A percentile compares a stretch with the other conserved stretches of the same genome.
These are phyloP conservation scores for Globisporangium paddicum DNA, from an alignment of 352 stramenopile species.

Conservation along the genomic window DNA sequence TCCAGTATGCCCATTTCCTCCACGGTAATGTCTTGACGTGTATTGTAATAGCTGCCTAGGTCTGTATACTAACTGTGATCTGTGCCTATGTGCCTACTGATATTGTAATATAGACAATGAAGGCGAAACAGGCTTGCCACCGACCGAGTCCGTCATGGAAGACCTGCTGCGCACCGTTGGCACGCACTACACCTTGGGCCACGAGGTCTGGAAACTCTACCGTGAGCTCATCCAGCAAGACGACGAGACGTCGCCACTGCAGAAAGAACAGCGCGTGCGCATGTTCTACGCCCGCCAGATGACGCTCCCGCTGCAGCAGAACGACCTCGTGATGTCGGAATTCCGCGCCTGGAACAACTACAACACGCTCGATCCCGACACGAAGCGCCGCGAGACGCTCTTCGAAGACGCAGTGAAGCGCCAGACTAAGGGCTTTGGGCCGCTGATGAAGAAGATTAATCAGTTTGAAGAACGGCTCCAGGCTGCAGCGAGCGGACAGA, in stretches of 20 bases:
- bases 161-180: constrained; percentile 29
- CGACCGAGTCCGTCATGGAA: constrained; percentile 22
- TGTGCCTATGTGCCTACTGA: not conserved
- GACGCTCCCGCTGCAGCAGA: constrained; percentile 57
- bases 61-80: not conserved
- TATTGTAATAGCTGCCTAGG: not conserved
- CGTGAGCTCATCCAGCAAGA: constrained; percentile 31
- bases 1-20: constrained; percentile 35
- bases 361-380: constrained; percentile 35
- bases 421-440: constrained; percentile 38
- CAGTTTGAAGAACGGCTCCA: constrained; percentile 36
- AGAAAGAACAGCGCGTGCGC: constrained; percentile 37
- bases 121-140: constrained; percentile 1
- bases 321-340: constrained; percentile 71
- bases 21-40: constrained; percentile 15
- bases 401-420: constrained; percentile 25
- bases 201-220: constrained; percentile 57
- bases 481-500: constrained; percentile 12
- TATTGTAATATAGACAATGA: constrained; percentile 4
- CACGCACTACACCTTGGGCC: constrained; percentile 45
- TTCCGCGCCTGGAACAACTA: constrained; percentile 69
- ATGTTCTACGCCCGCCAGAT: constrained; percentile 52
- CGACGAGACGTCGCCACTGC: not conserved
- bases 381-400: constrained; percentile 1
- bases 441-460: constrained; percentile 61